These are phyloP conservation scores for Xylaria venustula DNA, from an alignment of 495 filamentous ascomycete species.

Conservation along the genomic window DNA sequence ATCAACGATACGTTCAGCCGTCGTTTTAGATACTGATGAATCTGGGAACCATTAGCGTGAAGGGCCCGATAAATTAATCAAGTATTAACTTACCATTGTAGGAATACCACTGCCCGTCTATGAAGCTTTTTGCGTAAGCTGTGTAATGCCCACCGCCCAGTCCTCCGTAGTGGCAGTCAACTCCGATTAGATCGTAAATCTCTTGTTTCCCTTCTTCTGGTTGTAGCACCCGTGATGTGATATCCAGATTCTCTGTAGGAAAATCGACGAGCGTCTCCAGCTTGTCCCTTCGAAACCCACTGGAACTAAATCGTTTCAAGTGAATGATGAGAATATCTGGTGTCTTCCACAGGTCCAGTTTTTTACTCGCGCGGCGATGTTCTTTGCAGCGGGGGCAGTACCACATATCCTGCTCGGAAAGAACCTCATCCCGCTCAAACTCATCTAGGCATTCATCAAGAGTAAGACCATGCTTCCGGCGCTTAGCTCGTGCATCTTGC, in stretches of 20 bases:
- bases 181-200: constrained; percentile 88
- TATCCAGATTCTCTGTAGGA: constrained; percentile 81
- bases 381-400: constrained; percentile 95
- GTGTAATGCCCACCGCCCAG: constrained; percentile 95
- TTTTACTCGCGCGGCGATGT: constrained; percentile 86
- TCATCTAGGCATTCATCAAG: constrained; percentile 92
- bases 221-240: constrained; percentile 73
- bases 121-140: constrained; percentile 86
- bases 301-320: constrained; percentile 88
- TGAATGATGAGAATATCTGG: constrained; percentile 95
- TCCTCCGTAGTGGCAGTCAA: constrained; percentile 92
- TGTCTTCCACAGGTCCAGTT: constrained; percentile 92
- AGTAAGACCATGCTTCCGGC: constrained; percentile 70
- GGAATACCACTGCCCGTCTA: constrained; percentile 84
- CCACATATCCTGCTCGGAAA: constrained; percentile 94
- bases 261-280: constrained; percentile 90
- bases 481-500: constrained; percentile 55
- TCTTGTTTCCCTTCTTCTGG: constrained; percentile 74
- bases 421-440: constrained; percentile 87
- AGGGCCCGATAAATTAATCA: neutral
- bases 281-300: constrained; percentile 76
- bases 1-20: constrained; percentile 44
- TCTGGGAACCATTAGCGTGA: constrained; percentile 50
- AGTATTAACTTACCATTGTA: constrained; percentile 77
- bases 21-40: constrained; percentile 55